Evolutionary conservation across 1,284 basidiomycete species (phyloP).

Genomic region (Puccinia polysora): DNA sequence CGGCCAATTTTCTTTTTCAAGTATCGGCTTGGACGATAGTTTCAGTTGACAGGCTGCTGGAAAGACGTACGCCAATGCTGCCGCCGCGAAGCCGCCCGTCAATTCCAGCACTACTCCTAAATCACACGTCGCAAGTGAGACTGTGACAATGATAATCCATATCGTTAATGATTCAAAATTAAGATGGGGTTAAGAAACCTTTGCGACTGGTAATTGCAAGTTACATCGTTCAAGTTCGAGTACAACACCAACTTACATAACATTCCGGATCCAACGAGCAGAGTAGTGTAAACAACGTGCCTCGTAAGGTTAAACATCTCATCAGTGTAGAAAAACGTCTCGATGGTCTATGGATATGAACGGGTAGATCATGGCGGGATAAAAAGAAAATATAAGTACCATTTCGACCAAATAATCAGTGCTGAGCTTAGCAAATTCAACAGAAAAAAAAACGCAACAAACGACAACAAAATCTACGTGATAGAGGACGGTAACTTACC

Average conservation of each 20-base stretch:
- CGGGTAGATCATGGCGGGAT: not conserved
- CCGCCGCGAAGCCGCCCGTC: conserved; percentile 69
- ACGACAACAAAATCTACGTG: conserved; percentile 50
- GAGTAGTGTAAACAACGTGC: conserved; percentile 84
- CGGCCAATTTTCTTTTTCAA: conserved; percentile 17
- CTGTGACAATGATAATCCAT: conserved; percentile 55
- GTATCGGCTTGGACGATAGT: conserved; percentile 25
- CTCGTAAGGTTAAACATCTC: conserved; percentile 72
- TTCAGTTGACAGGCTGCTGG: conserved; percentile 42
- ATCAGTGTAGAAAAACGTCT: conserved; percentile 85
- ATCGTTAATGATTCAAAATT: too few species aligned
- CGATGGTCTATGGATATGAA: conserved; percentile 67
- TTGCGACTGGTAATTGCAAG: not conserved
- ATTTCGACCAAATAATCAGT: too few species aligned
- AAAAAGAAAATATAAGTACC: conserved; percentile 46
- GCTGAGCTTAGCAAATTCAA: conserved; percentile 33
- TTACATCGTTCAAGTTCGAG: conserved; percentile 6
- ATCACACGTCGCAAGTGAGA: conserved; percentile 89
- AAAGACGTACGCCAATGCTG: conserved; percentile 40
- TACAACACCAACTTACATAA: conserved; percentile 60
- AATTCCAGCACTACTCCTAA: conserved; percentile 96
- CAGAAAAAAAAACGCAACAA: conserved; percentile 46
- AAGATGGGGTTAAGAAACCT: not conserved
- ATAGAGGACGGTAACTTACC: conserved; percentile 57
- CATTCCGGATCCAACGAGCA: conserved; percentile 77